A percentile compares a stretch with the other conserved stretches of the same genome.
These are phyloP conservation scores for Isabelozyma gotoi DNA, from an alignment of 805 yeast species.

Conservation along the genomic window DNA sequence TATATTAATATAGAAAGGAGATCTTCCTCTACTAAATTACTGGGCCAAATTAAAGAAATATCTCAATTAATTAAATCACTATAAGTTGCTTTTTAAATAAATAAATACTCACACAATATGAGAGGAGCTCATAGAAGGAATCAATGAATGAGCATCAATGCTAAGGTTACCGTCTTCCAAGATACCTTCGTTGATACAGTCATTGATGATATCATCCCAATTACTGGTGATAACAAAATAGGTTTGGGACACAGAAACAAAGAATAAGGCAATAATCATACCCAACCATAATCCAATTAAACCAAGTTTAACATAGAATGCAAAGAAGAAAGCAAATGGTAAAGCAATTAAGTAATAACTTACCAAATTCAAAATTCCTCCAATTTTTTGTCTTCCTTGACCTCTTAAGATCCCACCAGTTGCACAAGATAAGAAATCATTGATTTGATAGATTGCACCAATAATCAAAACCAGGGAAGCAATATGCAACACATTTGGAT, in stretches of 20 bases:
- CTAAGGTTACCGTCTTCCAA: conserved; percentile 30
- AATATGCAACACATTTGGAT: conserved; percentile 32
- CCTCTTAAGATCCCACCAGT: conserved; percentile 58
- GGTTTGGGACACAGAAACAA: conserved; percentile 41
- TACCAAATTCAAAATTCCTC: conserved; percentile 50
- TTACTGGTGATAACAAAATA: conserved; percentile 41
- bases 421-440: conserved; percentile 48
- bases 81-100: too few relatives aligned
- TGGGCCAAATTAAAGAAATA: background rate
- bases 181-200: conserved; percentile 43
- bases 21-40: too few relatives aligned
- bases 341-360: conserved; percentile 50
- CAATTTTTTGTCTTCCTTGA: conserved; percentile 58
- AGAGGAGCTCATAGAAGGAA: conserved; percentile 28
- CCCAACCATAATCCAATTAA: conserved; percentile 53
- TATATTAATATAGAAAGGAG: too few relatives aligned
- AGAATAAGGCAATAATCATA: conserved; percentile 40
- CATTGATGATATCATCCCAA: conserved; percentile 43
- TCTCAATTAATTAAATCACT: too few relatives aligned
- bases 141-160: conserved; percentile 29
- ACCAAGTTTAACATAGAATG: conserved; percentile 37
- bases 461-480: conserved; percentile 42
- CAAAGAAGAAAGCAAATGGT: conserved; percentile 46
- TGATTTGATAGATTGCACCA: conserved; percentile 53
- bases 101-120: conserved; percentile 10